phyloP scores from a whole-genome alignment of 2,329 filamentous ascomycete genomes.

The Elsinoe arachidis region DNA sequence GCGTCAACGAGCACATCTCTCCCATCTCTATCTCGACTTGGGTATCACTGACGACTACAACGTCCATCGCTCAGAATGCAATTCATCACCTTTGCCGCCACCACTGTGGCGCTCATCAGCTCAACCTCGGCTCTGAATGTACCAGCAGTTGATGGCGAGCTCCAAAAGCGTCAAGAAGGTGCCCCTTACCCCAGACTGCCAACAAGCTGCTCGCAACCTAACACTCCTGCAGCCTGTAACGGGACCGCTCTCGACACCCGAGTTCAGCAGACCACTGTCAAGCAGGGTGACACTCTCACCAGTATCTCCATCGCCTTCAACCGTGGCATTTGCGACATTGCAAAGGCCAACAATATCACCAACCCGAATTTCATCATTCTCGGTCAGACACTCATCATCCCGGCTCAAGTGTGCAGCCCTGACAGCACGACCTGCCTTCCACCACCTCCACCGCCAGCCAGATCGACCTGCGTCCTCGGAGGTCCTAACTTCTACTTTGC shows the following conservation, averaged over 20 bases:
- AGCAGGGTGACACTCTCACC: constrained; percentile 19
- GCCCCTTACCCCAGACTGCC: not conserved
- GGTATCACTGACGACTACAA: not conserved
- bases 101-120: constrained; percentile 12
- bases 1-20: not conserved
- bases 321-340: constrained; percentile 24
- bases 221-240: not conserved
- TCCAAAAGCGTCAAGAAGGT: not conserved
- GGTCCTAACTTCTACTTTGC: constrained; percentile 20
- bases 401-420: constrained; percentile 22
- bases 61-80: constrained; percentile 18
- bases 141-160: not conserved
- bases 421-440: constrained; percentile 22
- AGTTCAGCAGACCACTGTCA: constrained; percentile 15
- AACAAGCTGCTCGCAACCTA: not conserved
- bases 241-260: not conserved
- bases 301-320: constrained; percentile 18
- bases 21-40: not conserved
- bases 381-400: constrained; percentile 22
- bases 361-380: constrained; percentile 28
- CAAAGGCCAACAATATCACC: constrained; percentile 22
- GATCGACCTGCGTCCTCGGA: constrained; percentile 21
- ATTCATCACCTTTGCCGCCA: constrained; percentile 15
- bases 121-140: not conserved
- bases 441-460: constrained; percentile 10